A percentile compares a stretch with the other conserved stretches of the same genome.
Conservation (phyloP, 768 basidiomycete species). For the Suillus fuscotomentosus region DNA sequence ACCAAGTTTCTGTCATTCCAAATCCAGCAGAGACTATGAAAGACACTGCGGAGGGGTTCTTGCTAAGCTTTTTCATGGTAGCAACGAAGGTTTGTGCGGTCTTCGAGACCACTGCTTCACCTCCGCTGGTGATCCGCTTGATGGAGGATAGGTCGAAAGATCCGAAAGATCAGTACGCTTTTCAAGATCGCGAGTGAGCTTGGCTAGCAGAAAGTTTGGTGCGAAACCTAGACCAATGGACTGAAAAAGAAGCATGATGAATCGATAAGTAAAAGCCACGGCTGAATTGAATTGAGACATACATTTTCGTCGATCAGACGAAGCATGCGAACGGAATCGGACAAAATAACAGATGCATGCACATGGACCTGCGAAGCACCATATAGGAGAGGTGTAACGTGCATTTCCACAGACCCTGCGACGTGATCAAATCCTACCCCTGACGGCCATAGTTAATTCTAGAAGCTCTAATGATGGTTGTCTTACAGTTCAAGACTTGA, state of each 20-base stretch:
- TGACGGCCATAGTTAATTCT: slow-evolving; percentile 6
- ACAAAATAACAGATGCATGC: slow-evolving; percentile 22
- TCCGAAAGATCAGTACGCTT: slow-evolving; percentile 21
- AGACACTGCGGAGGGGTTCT: slow-evolving; percentile 12
- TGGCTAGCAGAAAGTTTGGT: slow-evolving; percentile 43
- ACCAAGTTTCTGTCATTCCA: slow-evolving; percentile 45
- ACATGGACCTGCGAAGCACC: slow-evolving; percentile 26
- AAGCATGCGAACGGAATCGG: slow-evolving; percentile 22
- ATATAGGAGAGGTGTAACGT: slow-evolving; percentile 34
- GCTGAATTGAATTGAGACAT: slow-evolving; percentile 20
- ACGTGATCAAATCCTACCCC: slow-evolving; percentile 48
- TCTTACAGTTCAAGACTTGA: slow-evolving; percentile 38
- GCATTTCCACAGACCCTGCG: slow-evolving; percentile 41
- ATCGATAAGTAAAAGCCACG: slow-evolving; percentile 10
- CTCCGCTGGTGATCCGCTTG: slow-evolving; percentile 38
- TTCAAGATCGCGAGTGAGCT: slow-evolving; percentile 34
- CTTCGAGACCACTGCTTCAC: slow-evolving; percentile 39
- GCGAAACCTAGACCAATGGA: slow-evolving; percentile 33
- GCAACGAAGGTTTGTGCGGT: slow-evolving; percentile 37
- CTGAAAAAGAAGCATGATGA: slow-evolving; percentile 12
- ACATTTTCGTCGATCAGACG: slow-evolving; percentile 36
- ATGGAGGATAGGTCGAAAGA: slow-evolving; percentile 35
- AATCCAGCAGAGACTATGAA: slow-evolving; percentile 29
- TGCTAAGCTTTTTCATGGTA: slow-evolving; percentile 29
- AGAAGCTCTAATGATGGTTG: background rate